Percentiles rank a stretch among this genome's conserved stretches.
Conservation (phyloP, 192 early-diverging fungal species). For the Mortierella claussenii region DNA sequence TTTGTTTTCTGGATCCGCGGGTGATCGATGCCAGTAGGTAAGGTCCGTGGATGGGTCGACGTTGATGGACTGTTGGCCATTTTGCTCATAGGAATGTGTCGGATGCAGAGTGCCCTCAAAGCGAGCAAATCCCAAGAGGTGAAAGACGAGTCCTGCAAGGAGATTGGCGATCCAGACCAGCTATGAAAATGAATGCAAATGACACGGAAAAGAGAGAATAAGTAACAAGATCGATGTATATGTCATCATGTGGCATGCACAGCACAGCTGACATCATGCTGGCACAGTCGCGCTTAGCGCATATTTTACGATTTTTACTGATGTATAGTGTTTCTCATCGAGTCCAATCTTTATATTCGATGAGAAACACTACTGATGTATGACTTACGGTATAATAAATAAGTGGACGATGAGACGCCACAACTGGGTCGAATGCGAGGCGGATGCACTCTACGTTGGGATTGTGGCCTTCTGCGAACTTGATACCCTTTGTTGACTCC, state of each 20-base stretch:
- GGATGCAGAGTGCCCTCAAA: slow-evolving; percentile 15
- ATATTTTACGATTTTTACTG: too few relatives aligned
- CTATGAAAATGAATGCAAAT: slow-evolving; percentile 6
- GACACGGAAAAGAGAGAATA: background rate
- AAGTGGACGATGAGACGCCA: slow-evolving; percentile 66
- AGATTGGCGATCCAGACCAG: slow-evolving; percentile 32
- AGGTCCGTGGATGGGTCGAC: slow-evolving; percentile 30
- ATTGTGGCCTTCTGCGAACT: slow-evolving; percentile 58
- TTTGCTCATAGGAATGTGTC: slow-evolving; percentile 19
- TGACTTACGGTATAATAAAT: slow-evolving; percentile 60
- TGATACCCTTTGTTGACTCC: slow-evolving; percentile 47
- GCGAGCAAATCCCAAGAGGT: slow-evolving; percentile 25
- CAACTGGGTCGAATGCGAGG: slow-evolving; percentile 63
- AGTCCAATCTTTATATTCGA: too few relatives aligned
- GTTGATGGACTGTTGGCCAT: background rate
- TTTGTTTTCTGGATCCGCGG: slow-evolving; percentile 34
- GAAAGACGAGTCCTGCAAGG: slow-evolving; percentile 12
- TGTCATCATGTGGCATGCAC: background rate
- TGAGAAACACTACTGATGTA: background rate
- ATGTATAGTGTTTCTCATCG: too few relatives aligned
- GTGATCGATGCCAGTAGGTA: slow-evolving; percentile 32
- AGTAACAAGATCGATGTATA: too few relatives aligned
- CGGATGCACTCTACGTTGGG: slow-evolving; percentile 62
- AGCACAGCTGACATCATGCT: background rate
- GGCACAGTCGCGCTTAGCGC: too few relatives aligned